These are phyloP conservation scores for Phylloporus rhodoxanthus DNA, from an alignment of 768 basidiomycete genomes.

Conservation along the genomic window DNA sequence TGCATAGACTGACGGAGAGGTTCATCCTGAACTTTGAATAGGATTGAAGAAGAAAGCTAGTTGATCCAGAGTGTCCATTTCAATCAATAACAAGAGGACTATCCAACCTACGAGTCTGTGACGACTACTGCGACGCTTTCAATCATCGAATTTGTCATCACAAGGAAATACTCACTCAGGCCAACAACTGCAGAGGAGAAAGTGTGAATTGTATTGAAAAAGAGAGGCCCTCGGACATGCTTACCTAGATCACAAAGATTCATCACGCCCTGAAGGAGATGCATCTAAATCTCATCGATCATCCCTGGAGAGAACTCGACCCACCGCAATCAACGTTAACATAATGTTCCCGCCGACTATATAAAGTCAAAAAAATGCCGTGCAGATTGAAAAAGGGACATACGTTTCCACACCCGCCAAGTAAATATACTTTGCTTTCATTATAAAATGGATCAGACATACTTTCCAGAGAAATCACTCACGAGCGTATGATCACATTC, in stretches of 20 bases:
- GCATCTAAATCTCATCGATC: conserved; percentile 4
- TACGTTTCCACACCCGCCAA: conserved; percentile 43
- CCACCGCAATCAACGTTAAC: conserved; percentile 43
- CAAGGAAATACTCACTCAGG: conserved; percentile 4
- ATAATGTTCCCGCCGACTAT: conserved; percentile 38
- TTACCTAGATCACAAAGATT: conserved; percentile 44
- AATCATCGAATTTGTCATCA: neutral
- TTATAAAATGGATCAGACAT: neutral
- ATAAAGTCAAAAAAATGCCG: conserved; percentile 16
- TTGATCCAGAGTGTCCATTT: neutral
- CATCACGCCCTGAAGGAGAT: conserved; percentile 22
- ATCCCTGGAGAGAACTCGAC: conserved; percentile 11
- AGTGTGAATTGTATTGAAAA: neutral
- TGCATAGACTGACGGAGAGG: conserved; percentile 34
- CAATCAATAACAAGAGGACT: neutral
- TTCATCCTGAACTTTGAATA: conserved; percentile 34
- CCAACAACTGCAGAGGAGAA: conserved; percentile 5
- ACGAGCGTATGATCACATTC: conserved; percentile 44
- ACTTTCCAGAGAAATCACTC: neutral
- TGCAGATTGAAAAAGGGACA: conserved; percentile 11
- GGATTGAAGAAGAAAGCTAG: conserved; percentile 35
- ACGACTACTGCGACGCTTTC: conserved; percentile 37
- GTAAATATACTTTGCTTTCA: conserved; percentile 39
- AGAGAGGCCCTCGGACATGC: conserved; percentile 5
- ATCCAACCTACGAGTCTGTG: conserved; percentile 41